These are phyloP conservation scores for Thalia dealbata DNA, from an alignment of 176 grass and related monocot genomes.

Conservation along the genomic window DNA sequence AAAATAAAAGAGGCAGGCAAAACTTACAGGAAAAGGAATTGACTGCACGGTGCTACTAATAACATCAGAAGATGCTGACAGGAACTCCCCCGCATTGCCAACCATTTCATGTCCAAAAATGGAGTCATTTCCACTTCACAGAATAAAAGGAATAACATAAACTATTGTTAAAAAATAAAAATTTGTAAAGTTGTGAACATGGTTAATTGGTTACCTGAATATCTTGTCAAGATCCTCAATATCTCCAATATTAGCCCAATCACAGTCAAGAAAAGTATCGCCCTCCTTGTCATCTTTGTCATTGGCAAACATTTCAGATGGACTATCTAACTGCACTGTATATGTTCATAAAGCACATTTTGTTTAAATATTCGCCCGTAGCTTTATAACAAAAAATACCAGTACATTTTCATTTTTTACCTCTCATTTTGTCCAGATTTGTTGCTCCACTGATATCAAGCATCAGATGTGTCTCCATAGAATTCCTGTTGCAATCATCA, in stretches of 20 bases:
- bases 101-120: slow-evolving; percentile 72
- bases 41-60: slow-evolving; percentile 50
- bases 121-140: slow-evolving; percentile 52
- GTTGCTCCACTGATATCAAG: slow-evolving; percentile 48
- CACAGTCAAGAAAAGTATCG: slow-evolving; percentile 6
- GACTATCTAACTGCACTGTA: slow-evolving; percentile 9
- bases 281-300: slow-evolving; percentile 2
- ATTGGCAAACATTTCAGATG: slow-evolving; percentile 10
- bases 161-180: not conserved
- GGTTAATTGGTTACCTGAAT: slow-evolving; percentile 53
- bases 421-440: slow-evolving; percentile 43
- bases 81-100: slow-evolving; percentile 49
- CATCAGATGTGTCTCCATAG: slow-evolving; percentile 44
- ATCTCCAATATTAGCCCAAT: slow-evolving; percentile 33
- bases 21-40: slow-evolving; percentile 45
- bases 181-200: not conserved
- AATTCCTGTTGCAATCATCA: slow-evolving; percentile 31
- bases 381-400: not conserved
- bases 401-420: slow-evolving; percentile 27
- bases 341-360: not conserved
- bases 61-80: slow-evolving; percentile 49
- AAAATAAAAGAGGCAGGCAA: not conserved
- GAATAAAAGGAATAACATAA: not conserved
- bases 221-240: slow-evolving; percentile 84
- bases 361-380: not conserved